Base-by-base conservation (phyloP, 225 moss, liverwort and hornwort species). In the Sphagnum tenellum region DNA sequence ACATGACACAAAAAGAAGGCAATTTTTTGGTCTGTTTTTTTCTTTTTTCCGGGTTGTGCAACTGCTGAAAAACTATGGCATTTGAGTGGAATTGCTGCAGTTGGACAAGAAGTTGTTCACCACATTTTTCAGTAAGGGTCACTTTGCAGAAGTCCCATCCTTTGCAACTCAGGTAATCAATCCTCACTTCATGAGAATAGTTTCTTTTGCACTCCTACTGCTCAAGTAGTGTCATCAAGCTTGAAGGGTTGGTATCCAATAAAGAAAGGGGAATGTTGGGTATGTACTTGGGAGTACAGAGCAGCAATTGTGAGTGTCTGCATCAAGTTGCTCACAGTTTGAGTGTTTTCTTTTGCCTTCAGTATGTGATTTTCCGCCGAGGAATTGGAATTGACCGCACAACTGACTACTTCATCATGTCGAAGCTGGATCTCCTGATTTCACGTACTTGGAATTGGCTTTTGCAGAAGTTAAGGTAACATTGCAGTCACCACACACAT, bases 381-480 rank as follows among this genome's bases (percentile, higher is more conserved):
- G 86, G 86, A 71, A 72, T 86, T 63, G 86, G 86, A 76, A 75
- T 82, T 56, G 86, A 86, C 71, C 79, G 79, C 66, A 82, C 86
- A 59, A 82, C 86, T 3, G 86, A 86, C 75, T 86, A 82, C 69
- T 86, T 86, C 67, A 69, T 86, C 61, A 73, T 82, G 75, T 73
- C 82, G 66, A 86, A 86, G 73, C 65, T 86, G 70, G 73, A 86
- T 74, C 79, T 86, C 59, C 76, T 86, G 64, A 52, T 86, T 63
- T 82, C 77, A 47, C 82, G 82, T 66, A 61, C 75, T 54, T 86
- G 82, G 86, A 77, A 70, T 29, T 86, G 82, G 82, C 56, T 62
- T 64, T 60, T 73, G 55, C 72, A 67, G 56, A 79, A 68, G 65
- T 56, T 79, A 11, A 73, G 86, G 86, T 86, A 45, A 11, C 4